Percentiles rank a stretch among this genome's conserved stretches.
Evolutionary conservation across 371 early-diverging fungal species (phyloP).

Genomic region (Cokeromyces recurvatus): DNA sequence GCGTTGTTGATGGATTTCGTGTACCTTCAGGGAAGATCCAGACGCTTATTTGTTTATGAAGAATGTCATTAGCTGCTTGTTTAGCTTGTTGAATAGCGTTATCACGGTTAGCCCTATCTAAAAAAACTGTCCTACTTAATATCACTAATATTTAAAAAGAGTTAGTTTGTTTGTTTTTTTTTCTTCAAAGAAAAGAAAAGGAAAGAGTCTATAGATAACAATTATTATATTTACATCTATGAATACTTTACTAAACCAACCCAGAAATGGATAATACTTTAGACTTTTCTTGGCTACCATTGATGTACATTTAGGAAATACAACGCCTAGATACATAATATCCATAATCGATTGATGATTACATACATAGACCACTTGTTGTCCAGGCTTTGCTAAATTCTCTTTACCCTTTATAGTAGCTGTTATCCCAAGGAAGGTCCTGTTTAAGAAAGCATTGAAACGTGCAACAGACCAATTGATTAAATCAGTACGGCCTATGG

Average conservation of each 20-base stretch:
- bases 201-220: too few species aligned
- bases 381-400: slow-evolving; percentile 38
- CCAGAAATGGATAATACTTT: slow-evolving; percentile 78
- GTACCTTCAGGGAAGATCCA: slow-evolving; percentile 96
- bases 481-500: slow-evolving; percentile 43
- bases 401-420: slow-evolving; percentile 64
- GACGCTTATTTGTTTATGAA: slow-evolving; percentile 70
- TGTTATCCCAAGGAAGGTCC: slow-evolving; percentile 51
- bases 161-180: not conserved
- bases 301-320: slow-evolving; percentile 66
- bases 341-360: slow-evolving; percentile 92
- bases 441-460: slow-evolving; percentile 42
- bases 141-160: slow-evolving; percentile 48
- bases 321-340: slow-evolving; percentile 63
- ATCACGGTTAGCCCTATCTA: slow-evolving; percentile 80
- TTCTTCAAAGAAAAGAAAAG: too few species aligned
- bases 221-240: too few species aligned
- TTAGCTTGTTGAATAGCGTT: slow-evolving; percentile 77
- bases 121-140: slow-evolving; percentile 77
- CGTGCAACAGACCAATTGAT: slow-evolving; percentile 63
- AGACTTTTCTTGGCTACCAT: slow-evolving; percentile 81
- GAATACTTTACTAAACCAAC: slow-evolving; percentile 70
- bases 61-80: slow-evolving; percentile 74
- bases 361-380: slow-evolving; percentile 62
- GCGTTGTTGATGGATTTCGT: slow-evolving; percentile 41